Evolutionary conservation across 805 yeast genomes (phyloP), one percentile per base, ranked within the genome.

Genomic region (Yarrowia divulgata): DNA sequence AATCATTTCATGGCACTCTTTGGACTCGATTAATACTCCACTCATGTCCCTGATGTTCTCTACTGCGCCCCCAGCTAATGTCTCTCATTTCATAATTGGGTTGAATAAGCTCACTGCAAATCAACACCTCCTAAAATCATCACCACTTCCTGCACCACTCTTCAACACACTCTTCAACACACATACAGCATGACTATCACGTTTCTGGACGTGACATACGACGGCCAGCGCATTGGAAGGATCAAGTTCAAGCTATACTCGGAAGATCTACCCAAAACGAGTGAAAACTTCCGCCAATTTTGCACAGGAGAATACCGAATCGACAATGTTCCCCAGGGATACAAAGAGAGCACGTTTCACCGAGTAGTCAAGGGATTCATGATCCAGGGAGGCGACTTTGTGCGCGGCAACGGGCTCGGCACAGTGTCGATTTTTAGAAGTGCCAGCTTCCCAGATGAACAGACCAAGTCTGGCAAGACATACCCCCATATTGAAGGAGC

Each of bases 221-320:
- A 68, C 70, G 79, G 76, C 3, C 75, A 76, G 57, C 71, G 71
- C 1, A 68, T 80, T 42, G 86, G 87, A 0, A 72, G 87, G 39
- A 76, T 85, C 69, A 84, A 84, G 73, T 79, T 84, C 52, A 78
- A 81, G 73, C 76, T 85, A 13, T 83, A 75, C 72, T 76, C 79
- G 8, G 79, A 79, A 8, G 73, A 76, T 19, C 73, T 83, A 13
- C 87, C 87, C 0, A 75, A 73, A 52, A 84, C 88, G 0, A 71
- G 80, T 19, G 87, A 85, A 71, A 85, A 85, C 73, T 84, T 85
- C 73, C 76, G 87, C 37, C 86, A 84, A 72, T 81, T 83, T 69
- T 84, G 87, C 73, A 84, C 86, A 0, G 86, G 86, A 8, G 87
- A 84, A 70, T 77, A 78, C 72, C 72, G 78, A 29, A 78, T 79